Evolutionary conservation across 2,329 filamentous ascomycete genomes (phyloP).

Genomic region (Ophiostoma quercus): DNA sequence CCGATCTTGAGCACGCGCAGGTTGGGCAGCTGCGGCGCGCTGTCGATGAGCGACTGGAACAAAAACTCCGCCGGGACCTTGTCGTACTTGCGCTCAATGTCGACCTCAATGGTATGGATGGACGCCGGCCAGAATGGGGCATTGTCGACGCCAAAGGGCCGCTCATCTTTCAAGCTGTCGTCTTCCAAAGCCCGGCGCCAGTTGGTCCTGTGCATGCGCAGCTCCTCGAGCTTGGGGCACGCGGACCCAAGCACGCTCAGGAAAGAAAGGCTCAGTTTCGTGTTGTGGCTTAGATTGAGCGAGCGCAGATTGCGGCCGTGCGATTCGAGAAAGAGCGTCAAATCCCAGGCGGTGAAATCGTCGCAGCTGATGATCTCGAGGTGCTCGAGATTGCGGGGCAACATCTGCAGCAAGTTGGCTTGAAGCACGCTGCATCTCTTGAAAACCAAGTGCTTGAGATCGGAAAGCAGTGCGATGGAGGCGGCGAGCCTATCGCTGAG

Average conservation of each 20-base stretch:
- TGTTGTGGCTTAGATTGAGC: conserved; percentile 71
- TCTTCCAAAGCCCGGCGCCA: conserved; percentile 66
- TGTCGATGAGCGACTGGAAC: conserved; percentile 70
- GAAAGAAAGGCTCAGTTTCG: conserved; percentile 70
- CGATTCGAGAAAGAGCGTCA: conserved; percentile 59
- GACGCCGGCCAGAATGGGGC: conserved; percentile 72
- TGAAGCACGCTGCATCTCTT: conserved; percentile 70
- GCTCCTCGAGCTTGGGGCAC: conserved; percentile 64
- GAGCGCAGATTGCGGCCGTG: conserved; percentile 63
- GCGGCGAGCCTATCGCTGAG: conserved; percentile 37
- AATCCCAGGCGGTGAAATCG: conserved; percentile 61
- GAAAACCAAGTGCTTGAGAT: conserved; percentile 63
- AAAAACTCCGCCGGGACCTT: conserved; percentile 67
- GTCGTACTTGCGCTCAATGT: conserved; percentile 71
- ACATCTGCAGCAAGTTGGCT: conserved; percentile 57
- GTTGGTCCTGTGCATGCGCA: conserved; percentile 75
- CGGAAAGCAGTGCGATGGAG: conserved; percentile 49
- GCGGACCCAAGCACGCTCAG: conserved; percentile 58
- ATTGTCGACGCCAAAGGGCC: conserved; percentile 58
- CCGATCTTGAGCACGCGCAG: conserved; percentile 68
- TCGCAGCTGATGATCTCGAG: conserved; percentile 77
- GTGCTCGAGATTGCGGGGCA: conserved; percentile 61
- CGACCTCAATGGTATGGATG: conserved; percentile 66
- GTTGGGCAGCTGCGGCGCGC: conserved; percentile 58
- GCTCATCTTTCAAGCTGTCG: conserved; percentile 67